These are phyloP conservation scores for Phyllosticta paracitricarpa DNA, from an alignment of 2,329 filamentous ascomycete species.

Conservation along the genomic window DNA sequence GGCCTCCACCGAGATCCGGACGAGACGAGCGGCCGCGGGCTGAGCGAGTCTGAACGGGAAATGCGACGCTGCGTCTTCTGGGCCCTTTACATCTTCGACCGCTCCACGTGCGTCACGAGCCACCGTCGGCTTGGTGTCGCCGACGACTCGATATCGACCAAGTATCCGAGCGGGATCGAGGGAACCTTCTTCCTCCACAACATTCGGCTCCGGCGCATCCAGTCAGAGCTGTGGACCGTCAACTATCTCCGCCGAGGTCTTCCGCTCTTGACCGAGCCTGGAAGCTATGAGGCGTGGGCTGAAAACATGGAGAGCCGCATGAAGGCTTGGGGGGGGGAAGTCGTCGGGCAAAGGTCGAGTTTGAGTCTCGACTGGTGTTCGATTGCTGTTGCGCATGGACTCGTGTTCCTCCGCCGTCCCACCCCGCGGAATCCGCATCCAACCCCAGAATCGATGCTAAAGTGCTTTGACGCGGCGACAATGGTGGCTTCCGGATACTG, in stretches of 20 bases:
- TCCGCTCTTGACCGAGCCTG: background rate
- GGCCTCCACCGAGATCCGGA: constrained; percentile 8
- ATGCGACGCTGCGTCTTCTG: constrained; percentile 4
- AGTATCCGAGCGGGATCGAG: constrained; percentile 4
- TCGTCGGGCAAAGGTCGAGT: background rate
- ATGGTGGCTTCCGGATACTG: constrained; percentile 6
- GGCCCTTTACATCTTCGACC: constrained; percentile 7
- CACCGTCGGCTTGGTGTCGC: constrained; percentile 7
- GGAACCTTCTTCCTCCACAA: constrained; percentile 8
- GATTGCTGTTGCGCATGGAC: constrained; percentile 4
- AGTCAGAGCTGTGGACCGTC: constrained; percentile 10
- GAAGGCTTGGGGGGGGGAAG: background rate
- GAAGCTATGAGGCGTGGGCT: constrained; percentile 5
- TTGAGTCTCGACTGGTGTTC: constrained; percentile 1
- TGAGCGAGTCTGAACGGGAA: constrained; percentile 1
- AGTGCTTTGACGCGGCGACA: constrained; percentile 6
- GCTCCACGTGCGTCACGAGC: constrained; percentile 7
- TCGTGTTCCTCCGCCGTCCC: constrained; percentile 7
- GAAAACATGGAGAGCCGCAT: constrained; percentile 6
- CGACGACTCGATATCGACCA: constrained; percentile 10
- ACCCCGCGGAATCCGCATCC: constrained; percentile 4
- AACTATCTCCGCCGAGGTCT: constrained; percentile 6
- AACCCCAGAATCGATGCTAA: background rate
- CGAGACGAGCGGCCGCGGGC: background rate
- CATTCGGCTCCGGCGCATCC: constrained; percentile 4